phyloP scores from a whole-genome alignment of 345 rosid genomes.

The Hibiscus trionum region DNA sequence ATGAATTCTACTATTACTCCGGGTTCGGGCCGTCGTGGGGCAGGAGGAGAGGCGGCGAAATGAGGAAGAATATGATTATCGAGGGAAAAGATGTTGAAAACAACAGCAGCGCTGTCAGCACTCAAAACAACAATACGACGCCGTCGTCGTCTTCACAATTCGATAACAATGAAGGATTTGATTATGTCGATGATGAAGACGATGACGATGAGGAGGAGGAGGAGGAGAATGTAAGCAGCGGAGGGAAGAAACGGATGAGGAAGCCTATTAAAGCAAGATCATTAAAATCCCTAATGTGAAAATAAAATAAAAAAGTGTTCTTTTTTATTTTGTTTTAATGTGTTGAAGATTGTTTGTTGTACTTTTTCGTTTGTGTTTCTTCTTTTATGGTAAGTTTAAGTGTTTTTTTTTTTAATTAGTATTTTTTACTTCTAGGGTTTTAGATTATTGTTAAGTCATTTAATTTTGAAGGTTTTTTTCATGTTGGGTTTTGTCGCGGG shows the following conservation, averaged over 20 bases:
- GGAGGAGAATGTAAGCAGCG: background rate
- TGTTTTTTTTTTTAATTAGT: too few species aligned
- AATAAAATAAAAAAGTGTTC: too few species aligned
- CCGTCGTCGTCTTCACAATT: background rate
- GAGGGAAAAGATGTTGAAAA: background rate
- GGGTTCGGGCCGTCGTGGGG: background rate
- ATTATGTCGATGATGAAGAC: background rate
- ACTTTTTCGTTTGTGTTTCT: too few species aligned
- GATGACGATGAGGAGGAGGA: background rate
- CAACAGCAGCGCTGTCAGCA: background rate
- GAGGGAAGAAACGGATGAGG: background rate
- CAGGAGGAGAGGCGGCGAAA: background rate
- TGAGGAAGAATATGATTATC: too few species aligned
- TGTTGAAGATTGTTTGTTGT: too few species aligned
- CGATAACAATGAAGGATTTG: background rate
- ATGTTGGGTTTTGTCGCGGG: conserved; percentile 15
- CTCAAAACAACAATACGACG: background rate
- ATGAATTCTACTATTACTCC: too few species aligned
- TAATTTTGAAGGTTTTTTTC: background rate
- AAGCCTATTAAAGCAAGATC: background rate
- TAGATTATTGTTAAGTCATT: background rate
- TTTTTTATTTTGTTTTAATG: too few species aligned
- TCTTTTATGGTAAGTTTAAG: too few species aligned
- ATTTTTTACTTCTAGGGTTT: conserved; percentile 15
- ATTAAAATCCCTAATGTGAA: background rate